Evolutionary conservation across 495 filamentous ascomycete species (phyloP).

Genomic region (Podospora conica): DNA sequence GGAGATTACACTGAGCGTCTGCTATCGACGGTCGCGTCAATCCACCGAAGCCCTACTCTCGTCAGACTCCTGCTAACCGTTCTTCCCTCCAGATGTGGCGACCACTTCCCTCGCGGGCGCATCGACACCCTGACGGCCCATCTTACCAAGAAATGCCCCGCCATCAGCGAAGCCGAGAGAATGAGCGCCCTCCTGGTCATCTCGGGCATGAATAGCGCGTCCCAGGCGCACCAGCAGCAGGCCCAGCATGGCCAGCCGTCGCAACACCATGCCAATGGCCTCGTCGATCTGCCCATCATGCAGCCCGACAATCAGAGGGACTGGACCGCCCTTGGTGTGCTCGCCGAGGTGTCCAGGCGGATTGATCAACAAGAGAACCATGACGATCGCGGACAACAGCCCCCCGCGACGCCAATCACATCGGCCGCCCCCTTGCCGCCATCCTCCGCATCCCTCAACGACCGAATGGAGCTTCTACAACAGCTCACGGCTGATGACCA

Average conservation of each 20-base stretch:
- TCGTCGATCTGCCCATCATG: conserved; percentile 27
- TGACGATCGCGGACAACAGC: conserved; percentile 31
- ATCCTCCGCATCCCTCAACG: conserved; percentile 13
- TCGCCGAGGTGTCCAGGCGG: conserved; percentile 77
- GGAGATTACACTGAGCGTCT: not conserved
- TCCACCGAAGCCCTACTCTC: not conserved
- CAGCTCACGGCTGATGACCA: conserved; percentile 40
- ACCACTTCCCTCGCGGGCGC: conserved; percentile 78
- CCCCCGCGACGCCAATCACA: not conserved
- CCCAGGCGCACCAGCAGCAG: conserved; percentile 23
- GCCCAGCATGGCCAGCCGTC: conserved; percentile 18
- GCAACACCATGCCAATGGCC: conserved; percentile 32
- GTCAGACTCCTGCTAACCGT: not conserved
- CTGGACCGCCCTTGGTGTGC: conserved; percentile 69
- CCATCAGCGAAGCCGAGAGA: conserved; percentile 46
- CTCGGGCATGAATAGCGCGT: conserved; percentile 33
- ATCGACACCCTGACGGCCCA: conserved; percentile 73
- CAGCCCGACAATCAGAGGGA: conserved; percentile 25
- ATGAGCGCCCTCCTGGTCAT: conserved; percentile 17
- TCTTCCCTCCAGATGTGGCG: conserved; percentile 54
- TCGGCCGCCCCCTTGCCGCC: not conserved
- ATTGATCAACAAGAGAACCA: conserved; percentile 51
- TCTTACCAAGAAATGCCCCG: conserved; percentile 74
- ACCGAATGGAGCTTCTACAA: conserved; percentile 44
- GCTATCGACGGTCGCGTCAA: not conserved